A percentile compares a stretch with the other conserved stretches of the same genome.
phyloP scores from a whole-genome alignment of 805 yeast genomes.

The Zygosaccharomyces bailii region DNA sequence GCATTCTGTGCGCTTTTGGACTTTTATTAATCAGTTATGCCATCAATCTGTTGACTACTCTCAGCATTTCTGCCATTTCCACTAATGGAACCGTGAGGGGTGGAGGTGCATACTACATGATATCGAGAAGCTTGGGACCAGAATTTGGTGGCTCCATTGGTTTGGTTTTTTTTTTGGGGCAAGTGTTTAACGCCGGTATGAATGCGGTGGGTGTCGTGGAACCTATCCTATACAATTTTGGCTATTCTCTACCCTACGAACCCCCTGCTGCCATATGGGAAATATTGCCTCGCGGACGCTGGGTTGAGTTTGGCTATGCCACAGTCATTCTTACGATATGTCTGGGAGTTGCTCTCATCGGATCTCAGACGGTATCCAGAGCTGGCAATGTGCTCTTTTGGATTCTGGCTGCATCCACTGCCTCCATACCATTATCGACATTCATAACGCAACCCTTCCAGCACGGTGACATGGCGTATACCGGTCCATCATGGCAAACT shows the following conservation, averaged over 20 bases:
- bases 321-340: constrained; percentile 66
- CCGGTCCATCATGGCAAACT: constrained; percentile 73
- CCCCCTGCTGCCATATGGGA: constrained; percentile 38
- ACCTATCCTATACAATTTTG: constrained; percentile 80
- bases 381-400: constrained; percentile 76
- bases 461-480: constrained; percentile 49
- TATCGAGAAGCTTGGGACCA: constrained; percentile 90
- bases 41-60: constrained; percentile 78
- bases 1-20: constrained; percentile 70
- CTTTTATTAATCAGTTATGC: constrained; percentile 69
- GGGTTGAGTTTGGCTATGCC: constrained; percentile 69
- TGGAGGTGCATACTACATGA: constrained; percentile 98
- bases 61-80: constrained; percentile 91
- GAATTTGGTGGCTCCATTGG: constrained; percentile 99
- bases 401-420: constrained; percentile 62
- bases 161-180: constrained; percentile 89
- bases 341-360: constrained; percentile 72
- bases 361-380: constrained; percentile 74
- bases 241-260: constrained; percentile 49
- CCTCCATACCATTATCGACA: constrained; percentile 79
- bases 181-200: constrained; percentile 83
- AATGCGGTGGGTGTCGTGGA: constrained; percentile 95
- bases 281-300: constrained; percentile 64
- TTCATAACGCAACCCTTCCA: constrained; percentile 62
- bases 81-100: constrained; percentile 97